These are phyloP conservation scores for Berberis vulgaris DNA, from an alignment of 164 flowering plant genomes.

Conservation along the genomic window DNA sequence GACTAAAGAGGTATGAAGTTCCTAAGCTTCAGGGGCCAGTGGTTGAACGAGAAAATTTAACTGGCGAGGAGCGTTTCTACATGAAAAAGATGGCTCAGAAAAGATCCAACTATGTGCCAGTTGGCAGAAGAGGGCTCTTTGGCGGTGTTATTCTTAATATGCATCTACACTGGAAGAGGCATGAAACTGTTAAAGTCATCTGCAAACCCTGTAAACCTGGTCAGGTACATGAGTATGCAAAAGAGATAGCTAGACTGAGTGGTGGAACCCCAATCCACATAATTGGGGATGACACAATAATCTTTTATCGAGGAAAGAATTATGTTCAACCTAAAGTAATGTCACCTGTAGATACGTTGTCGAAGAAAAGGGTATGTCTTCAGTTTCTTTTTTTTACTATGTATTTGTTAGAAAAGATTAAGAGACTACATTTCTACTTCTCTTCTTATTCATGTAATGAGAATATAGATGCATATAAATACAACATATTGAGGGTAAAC, in stretches of 20 bases:
- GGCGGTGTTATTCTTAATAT: conserved; percentile 96
- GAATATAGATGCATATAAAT: too few relatives aligned
- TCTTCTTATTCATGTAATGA: too few relatives aligned
- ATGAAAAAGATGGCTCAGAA: conserved; percentile 91
- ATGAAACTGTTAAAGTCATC: conserved; percentile 88
- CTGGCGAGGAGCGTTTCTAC: conserved; percentile 82
- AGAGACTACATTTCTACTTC: too few relatives aligned
- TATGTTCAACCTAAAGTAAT: conserved; percentile 79
- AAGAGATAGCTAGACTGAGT: conserved; percentile 82
- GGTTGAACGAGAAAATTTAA: conserved; percentile 49
- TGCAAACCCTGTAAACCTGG: conserved; percentile 89
- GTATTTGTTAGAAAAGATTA: too few relatives aligned
- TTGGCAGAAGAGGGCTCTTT: conserved; percentile 85
- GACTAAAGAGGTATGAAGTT: conserved; percentile 75
- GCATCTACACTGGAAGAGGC: conserved; percentile 98
- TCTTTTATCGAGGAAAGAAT: conserved; percentile 84
- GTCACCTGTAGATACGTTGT: conserved; percentile 82
- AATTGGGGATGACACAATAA: conserved; percentile 62
- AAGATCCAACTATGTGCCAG: conserved; percentile 68
- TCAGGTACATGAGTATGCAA: conserved; percentile 62
- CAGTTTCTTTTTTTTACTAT: background rate
- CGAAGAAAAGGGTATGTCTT: conserved; percentile 68
- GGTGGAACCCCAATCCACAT: conserved; percentile 83
- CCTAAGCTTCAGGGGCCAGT: conserved; percentile 72
- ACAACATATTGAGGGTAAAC: too few relatives aligned